Conservation (phyloP, 768 basidiomycete genomes). For the Tubosaeta sp. region DNA sequence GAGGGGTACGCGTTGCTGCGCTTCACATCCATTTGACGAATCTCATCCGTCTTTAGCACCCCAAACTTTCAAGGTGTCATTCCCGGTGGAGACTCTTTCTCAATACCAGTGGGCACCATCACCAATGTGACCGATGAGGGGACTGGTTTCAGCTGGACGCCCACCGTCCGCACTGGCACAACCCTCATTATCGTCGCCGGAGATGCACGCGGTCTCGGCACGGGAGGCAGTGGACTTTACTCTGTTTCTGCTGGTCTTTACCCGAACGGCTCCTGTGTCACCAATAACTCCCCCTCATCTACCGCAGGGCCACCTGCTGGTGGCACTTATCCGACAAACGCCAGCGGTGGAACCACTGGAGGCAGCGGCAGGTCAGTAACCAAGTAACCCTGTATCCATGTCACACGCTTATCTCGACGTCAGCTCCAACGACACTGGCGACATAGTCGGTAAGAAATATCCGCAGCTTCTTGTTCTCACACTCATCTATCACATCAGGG, state of each 20-base stretch:
- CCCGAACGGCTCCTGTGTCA: constrained; percentile 54
- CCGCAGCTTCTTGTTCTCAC: background rate
- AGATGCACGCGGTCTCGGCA: constrained; percentile 62
- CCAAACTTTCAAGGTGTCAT: constrained; percentile 69
- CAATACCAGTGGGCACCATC: constrained; percentile 49
- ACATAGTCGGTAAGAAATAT: constrained; percentile 43
- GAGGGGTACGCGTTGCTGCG: constrained; percentile 42
- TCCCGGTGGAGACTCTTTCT: constrained; percentile 74
- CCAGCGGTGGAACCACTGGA: constrained; percentile 33
- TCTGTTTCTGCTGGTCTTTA: constrained; percentile 51
- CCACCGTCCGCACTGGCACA: constrained; percentile 59
- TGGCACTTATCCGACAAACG: constrained; percentile 60
- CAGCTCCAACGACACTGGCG: constrained; percentile 39
- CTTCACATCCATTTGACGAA: background rate
- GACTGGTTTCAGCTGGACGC: constrained; percentile 67
- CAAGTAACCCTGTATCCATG: background rate
- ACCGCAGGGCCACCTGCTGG: constrained; percentile 76
- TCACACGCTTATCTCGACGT: constrained; percentile 1
- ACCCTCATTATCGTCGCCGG: constrained; percentile 64
- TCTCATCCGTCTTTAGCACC: constrained; percentile 33
- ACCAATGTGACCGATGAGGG: constrained; percentile 44
- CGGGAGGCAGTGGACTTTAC: constrained; percentile 58
- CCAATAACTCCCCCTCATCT: constrained; percentile 62
- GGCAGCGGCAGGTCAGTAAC: constrained; percentile 24
- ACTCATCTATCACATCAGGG: constrained; percentile 26